These are phyloP conservation scores for Ophiostoma ips DNA, from an alignment of 2,329 filamentous ascomycete species.

Conservation along the genomic window DNA sequence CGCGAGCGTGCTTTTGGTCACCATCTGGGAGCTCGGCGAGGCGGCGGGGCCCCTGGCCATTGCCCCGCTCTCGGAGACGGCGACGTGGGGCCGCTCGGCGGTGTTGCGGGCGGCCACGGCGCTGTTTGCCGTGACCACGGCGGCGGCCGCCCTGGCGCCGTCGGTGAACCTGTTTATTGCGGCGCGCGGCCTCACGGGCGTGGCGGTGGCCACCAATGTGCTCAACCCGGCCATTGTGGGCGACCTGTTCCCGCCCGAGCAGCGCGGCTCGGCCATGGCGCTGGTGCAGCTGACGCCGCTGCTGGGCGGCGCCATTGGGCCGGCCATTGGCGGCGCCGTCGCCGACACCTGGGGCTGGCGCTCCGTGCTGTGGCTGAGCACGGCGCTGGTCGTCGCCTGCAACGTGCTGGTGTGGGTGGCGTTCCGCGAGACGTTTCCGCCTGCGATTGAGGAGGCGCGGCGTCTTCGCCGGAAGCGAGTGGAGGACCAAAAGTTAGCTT, in stretches of 20 bases:
- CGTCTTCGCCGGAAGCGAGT: background rate
- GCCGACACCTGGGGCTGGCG: slow-evolving; percentile 22
- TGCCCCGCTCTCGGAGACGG: slow-evolving; percentile 48
- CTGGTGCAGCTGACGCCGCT: slow-evolving; percentile 18
- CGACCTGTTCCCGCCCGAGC: slow-evolving; percentile 43
- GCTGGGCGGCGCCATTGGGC: slow-evolving; percentile 20
- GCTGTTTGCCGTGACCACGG: slow-evolving; percentile 34
- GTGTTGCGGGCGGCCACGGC: slow-evolving; percentile 40
- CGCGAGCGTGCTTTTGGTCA: slow-evolving; percentile 48
- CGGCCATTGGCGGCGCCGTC: slow-evolving; percentile 21
- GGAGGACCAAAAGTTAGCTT: background rate
- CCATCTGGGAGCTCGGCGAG: slow-evolving; percentile 42
- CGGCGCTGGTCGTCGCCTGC: slow-evolving; percentile 14
- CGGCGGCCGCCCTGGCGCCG: slow-evolving; percentile 23
- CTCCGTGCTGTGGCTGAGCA: slow-evolving; percentile 20
- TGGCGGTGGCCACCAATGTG: slow-evolving; percentile 48
- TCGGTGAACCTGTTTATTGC: slow-evolving; percentile 48
- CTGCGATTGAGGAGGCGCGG: slow-evolving; percentile 15
- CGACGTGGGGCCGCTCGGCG: slow-evolving; percentile 34
- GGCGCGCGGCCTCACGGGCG: slow-evolving; percentile 51
- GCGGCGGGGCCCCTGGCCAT: slow-evolving; percentile 46
- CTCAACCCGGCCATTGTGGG: slow-evolving; percentile 51
- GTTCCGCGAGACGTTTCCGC: slow-evolving; percentile 25
- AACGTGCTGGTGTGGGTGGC: slow-evolving; percentile 16
- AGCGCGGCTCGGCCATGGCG: slow-evolving; percentile 40